Evolutionary conservation across 2,329 filamentous ascomycete genomes (phyloP), one percentile per base, ranked within the genome.

Genomic region (Trichophyton rubrum): DNA sequence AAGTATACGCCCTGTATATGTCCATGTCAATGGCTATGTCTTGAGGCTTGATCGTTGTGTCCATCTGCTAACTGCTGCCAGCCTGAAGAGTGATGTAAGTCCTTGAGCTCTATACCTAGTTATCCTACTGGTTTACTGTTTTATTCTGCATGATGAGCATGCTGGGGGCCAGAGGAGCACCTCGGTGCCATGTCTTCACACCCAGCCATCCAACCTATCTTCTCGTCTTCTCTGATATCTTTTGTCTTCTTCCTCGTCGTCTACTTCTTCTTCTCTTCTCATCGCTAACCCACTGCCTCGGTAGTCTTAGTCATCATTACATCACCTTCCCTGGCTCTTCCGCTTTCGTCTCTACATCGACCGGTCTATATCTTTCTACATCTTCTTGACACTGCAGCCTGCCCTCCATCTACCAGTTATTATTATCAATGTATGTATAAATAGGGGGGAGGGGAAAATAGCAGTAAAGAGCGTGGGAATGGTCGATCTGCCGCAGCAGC

Each of bases 151-250:
- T 78, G 77, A 79, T 80, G 78, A 80, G 70, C 68, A 69, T 72
- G 78, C 78, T 76, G 77, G 78, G 47, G 78, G 78, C 78, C 78
- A 80, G 75, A 80, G 70, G 73, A 63, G 45, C 56, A 55, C 51
- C 49, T 43, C n/a, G 33, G 40, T 43, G 40, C 40, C 40, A 43
- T 43, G 40, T 43, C 40, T 43, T 43, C 40, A 43, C 40, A 8
- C 40, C 40, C 40, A 43, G 40, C n/a, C 9, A 47, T 22, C 5
- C 20, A 24, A 49, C 5, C 27, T 49, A 49, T 49, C 45, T 27
- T 27, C 45, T 49, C 45, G 22, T 3, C 17, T 9, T 13, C 11
- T 20, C 45, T 49, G 40, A 43, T n/a, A 6, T 15, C 45, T 22
- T 49, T 38, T 35, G 11, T 8, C 11, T 17, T 5, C 5, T 2